Percentiles rank a stretch among this genome's conserved stretches.
Conservation (phyloP, 2,329 filamentous ascomycete species). For the Aspergillus cejpii region DNA sequence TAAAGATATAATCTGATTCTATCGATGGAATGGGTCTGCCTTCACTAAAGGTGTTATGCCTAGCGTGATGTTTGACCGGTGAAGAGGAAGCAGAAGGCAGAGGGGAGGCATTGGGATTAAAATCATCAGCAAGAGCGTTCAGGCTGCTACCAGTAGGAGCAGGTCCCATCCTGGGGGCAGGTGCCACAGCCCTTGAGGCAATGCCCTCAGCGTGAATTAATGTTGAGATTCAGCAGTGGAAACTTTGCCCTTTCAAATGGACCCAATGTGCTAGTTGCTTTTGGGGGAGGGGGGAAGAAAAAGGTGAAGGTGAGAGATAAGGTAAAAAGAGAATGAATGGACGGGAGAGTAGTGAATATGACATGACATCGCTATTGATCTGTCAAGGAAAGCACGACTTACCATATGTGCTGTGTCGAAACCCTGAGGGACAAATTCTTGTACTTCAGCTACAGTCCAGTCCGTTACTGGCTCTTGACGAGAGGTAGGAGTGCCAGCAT, state of each 20-base stretch:
- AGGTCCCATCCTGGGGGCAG: background rate
- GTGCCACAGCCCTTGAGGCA: background rate
- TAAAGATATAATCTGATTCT: background rate
- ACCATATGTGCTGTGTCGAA: slow-evolving; percentile 48
- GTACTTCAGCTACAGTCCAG: slow-evolving; percentile 42
- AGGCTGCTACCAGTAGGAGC: slow-evolving; percentile 12
- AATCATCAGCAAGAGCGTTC: slow-evolving; percentile 22
- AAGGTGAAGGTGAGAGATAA: background rate
- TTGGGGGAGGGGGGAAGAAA: background rate
- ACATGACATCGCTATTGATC: background rate
- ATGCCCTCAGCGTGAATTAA: background rate
- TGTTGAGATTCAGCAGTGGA: background rate
- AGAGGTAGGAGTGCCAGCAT: slow-evolving; percentile 35
- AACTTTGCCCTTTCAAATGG: background rate
- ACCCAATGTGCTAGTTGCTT: background rate
- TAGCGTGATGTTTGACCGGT: slow-evolving; percentile 3
- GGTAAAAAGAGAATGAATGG: background rate
- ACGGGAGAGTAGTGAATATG: background rate
- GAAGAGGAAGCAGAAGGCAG: slow-evolving; percentile 3
- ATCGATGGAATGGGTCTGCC: background rate
- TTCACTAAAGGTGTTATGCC: slow-evolving; percentile 1
- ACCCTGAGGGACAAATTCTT: slow-evolving; percentile 50
- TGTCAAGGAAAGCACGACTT: slow-evolving; percentile 23
- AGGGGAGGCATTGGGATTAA: slow-evolving; percentile 10
- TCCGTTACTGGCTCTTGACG: slow-evolving; percentile 39